Evolutionary conservation across 1,139 yeast species (phyloP).

Genomic region (Eremothecium cymbalariae): DNA sequence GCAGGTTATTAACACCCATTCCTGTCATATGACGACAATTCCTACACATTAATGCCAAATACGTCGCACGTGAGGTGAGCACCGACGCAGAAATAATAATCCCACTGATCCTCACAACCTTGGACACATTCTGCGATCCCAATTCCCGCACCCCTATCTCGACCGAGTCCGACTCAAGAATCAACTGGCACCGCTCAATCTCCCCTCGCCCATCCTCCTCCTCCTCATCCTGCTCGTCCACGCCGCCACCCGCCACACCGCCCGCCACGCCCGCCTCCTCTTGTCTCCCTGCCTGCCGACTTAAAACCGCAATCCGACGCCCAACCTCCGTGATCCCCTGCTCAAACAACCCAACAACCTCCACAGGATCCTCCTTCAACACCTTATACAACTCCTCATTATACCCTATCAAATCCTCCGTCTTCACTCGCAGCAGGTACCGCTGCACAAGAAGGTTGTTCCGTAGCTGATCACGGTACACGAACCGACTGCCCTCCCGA

Average conservation of each 20-base stretch:
- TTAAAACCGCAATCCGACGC: constrained; percentile 57
- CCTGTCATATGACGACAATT: constrained; percentile 79
- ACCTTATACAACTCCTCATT: constrained; percentile 84
- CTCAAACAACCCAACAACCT: constrained; percentile 83
- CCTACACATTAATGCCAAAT: constrained; percentile 78
- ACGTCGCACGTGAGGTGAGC: constrained; percentile 78
- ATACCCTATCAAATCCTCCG: constrained; percentile 79
- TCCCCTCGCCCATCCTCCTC: constrained; percentile 12
- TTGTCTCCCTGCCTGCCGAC: constrained; percentile 32
- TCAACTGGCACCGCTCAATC: constrained; percentile 78
- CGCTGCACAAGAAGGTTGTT: constrained; percentile 76
- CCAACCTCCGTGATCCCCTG: constrained; percentile 87
- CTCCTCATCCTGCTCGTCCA: constrained; percentile 8
- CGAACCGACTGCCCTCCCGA: constrained; percentile 70
- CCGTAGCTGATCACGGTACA: constrained; percentile 86
- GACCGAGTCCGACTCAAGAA: constrained; percentile 65
- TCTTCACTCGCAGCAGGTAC: constrained; percentile 64
- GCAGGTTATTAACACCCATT: constrained; percentile 45
- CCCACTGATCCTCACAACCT: constrained; percentile 86
- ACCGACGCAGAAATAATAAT: constrained; percentile 90
- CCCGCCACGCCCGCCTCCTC: constrained; percentile 24
- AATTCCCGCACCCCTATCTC: constrained; percentile 70
- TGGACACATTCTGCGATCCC: constrained; percentile 82
- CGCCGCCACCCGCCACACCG: constrained; percentile 43
- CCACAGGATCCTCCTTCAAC: constrained; percentile 79